Evolutionary conservation across 768 basidiomycete species (phyloP).

Genomic region (Leccinum incarnatum): DNA sequence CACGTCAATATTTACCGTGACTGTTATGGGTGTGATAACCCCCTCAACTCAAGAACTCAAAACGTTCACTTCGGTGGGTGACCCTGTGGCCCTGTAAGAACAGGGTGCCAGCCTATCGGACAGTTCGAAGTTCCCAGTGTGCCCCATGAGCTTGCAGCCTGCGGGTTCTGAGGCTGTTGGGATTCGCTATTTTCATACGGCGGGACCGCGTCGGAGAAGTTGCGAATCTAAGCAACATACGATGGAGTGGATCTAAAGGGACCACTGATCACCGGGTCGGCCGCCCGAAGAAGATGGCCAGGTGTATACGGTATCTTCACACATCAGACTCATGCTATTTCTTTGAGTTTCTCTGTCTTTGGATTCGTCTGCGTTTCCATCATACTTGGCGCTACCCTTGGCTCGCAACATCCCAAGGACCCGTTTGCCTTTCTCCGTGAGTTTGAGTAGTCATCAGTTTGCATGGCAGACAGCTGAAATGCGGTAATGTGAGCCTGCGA

Average conservation of each 20-base stretch:
- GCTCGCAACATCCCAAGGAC: neutral
- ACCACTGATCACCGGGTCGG: neutral
- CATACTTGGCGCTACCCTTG: neutral
- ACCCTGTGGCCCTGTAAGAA: neutral
- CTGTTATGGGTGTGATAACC: neutral
- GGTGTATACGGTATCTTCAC: neutral
- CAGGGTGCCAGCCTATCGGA: too few species aligned
- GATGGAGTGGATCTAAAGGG: neutral
- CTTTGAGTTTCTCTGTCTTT: neutral
- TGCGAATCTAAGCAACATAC: neutral
- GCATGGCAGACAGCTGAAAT: neutral
- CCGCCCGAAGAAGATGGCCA: neutral
- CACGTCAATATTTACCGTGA: neutral
- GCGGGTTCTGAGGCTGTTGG: neutral
- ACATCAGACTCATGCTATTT: neutral
- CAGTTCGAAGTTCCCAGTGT: neutral
- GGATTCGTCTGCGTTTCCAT: neutral
- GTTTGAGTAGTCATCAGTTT: neutral
- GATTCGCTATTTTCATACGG: neutral
- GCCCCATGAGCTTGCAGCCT: neutral
- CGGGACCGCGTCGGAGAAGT: neutral
- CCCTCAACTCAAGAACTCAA: neutral
- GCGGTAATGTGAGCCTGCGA: neutral
- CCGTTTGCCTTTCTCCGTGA: neutral
- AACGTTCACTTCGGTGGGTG: neutral